Evolutionary conservation across 257 asterid genomes (phyloP).

Genomic region (Capsicum pubescens): DNA sequence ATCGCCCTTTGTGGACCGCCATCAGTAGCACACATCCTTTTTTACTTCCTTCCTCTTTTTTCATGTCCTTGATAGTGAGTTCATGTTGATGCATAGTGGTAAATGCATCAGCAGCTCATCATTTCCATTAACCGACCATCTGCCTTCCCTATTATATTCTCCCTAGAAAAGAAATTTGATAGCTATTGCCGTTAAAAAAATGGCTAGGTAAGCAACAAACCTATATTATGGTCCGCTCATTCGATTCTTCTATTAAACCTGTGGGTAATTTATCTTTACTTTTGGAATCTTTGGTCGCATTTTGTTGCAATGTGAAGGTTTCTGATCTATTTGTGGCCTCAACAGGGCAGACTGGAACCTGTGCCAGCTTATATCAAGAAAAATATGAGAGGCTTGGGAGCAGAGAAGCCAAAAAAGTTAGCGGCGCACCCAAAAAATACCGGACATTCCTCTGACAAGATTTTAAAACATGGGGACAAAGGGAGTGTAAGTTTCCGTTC

Average conservation of each 20-base stretch:
- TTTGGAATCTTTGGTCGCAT: neutral
- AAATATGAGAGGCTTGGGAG: constrained; percentile 88
- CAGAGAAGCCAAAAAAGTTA: constrained; percentile 60
- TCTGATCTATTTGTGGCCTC: constrained; percentile 22
- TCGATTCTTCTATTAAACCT: neutral
- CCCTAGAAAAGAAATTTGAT: neutral
- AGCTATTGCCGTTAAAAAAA: neutral
- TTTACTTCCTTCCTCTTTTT: neutral
- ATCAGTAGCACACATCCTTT: neutral
- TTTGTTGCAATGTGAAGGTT: neutral
- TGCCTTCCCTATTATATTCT: neutral
- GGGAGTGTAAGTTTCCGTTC: constrained; percentile 46
- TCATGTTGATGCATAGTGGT: neutral
- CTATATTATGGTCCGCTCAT: neutral
- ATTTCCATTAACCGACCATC: neutral
- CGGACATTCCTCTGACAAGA: constrained; percentile 23
- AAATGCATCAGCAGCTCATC: neutral
- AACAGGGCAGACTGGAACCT: constrained; percentile 95
- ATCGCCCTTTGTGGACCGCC: neutral
- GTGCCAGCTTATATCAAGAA: constrained; percentile 65
- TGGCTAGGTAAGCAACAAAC: constrained; percentile 2
- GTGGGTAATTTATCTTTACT: neutral
- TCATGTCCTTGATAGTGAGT: constrained; percentile 21
- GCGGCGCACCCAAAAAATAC: constrained; percentile 32
- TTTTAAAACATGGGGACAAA: constrained; percentile 34